phyloP scores from a whole-genome alignment of 2,329 filamentous ascomycete genomes.

The Ophiostoma sp. region DNA sequence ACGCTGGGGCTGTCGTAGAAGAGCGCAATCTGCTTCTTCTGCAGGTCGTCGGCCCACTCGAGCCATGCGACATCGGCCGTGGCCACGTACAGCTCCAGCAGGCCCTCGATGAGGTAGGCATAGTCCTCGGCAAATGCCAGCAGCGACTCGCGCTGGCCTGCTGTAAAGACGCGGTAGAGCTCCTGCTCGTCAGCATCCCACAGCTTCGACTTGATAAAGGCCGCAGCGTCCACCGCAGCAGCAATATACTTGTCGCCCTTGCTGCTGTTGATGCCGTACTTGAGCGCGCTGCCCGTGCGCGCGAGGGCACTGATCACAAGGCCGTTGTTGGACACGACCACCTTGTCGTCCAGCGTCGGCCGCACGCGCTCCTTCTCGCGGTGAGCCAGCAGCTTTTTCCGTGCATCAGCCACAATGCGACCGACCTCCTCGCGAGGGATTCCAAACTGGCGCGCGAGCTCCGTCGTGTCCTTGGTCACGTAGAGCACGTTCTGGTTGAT shows the following conservation, averaged over 20 bases:
- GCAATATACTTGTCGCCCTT: conserved; percentile 57
- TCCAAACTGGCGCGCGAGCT: conserved; percentile 70
- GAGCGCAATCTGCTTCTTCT: conserved; percentile 67
- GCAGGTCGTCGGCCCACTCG: conserved; percentile 74
- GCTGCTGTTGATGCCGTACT: conserved; percentile 42
- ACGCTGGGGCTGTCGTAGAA: conserved; percentile 62
- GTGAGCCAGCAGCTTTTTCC: conserved; percentile 62
- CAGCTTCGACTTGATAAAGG: conserved; percentile 67
- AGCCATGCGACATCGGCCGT: conserved; percentile 70
- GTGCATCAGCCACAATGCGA: conserved; percentile 61
- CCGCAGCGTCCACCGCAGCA: conserved; percentile 62
- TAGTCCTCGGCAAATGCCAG: conserved; percentile 90
- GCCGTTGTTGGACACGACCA: conserved; percentile 82
- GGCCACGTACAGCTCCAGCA: conserved; percentile 78
- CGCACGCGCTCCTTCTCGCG: conserved; percentile 68
- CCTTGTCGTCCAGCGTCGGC: conserved; percentile 80
- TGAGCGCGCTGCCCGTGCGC: conserved; percentile 64
- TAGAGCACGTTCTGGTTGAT: conserved; percentile 87
- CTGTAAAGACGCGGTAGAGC: conserved; percentile 69
- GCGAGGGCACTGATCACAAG: conserved; percentile 80
- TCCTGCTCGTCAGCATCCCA: conserved; percentile 60
- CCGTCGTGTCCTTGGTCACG: conserved; percentile 60
- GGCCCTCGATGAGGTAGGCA: conserved; percentile 75
- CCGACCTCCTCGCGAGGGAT: conserved; percentile 64
- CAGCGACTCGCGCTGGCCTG: conserved; percentile 57